Evolutionary conservation across 2,329 filamentous ascomycete genomes (phyloP), one percentile per base, ranked within the genome.

Genomic region (Cadophora gregata): DNA sequence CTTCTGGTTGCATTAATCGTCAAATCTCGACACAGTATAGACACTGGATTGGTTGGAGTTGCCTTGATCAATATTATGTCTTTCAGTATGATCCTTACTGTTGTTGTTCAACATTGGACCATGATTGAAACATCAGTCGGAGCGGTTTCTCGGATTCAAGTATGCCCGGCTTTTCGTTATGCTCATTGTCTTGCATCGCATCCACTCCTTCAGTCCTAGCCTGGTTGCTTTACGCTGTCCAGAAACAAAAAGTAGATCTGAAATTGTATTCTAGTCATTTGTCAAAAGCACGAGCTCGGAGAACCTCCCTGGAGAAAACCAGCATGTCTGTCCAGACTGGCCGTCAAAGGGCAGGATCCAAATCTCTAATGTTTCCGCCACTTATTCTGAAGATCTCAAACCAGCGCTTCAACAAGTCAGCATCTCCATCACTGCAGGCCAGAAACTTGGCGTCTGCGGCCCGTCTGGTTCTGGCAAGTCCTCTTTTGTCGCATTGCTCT

Each of bases 391-490:
- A 12, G 64, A 64, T 62, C 63, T 61, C 3, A 29, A 59, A 47
- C 48, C 60, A 16, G 65, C 64, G 21, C 55, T 73, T 24, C 38
- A 58, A 12, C 53, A 69, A 29, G 63, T 3, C 79, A 85, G 69
- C 82, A 82, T 69, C 74, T 84, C 14, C 78, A 69, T 70, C 25
- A 31, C 47, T 19, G 82, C 58, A 83, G 86, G 5, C 80, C 85
- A 87, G 81, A 21, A 85, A 83, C 31, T 73, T 12, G 71, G 68
- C 27, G 63, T 88, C 3, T 85, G 83, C 50, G 85, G 86, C 2
- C 81, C 84, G 3, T 63, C 67, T 33, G 67, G 42, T 80, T 79
- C 78, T 61, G 80, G 81, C 1, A 82, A 82, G 65, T 80, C 77
- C 24, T 78, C 78, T 0, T 75, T 86, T 0, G 75, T 85, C 0